These are phyloP conservation scores for Cucurbita ficifolia DNA, from an alignment of 306 rosid genomes.

Conservation along the genomic window DNA sequence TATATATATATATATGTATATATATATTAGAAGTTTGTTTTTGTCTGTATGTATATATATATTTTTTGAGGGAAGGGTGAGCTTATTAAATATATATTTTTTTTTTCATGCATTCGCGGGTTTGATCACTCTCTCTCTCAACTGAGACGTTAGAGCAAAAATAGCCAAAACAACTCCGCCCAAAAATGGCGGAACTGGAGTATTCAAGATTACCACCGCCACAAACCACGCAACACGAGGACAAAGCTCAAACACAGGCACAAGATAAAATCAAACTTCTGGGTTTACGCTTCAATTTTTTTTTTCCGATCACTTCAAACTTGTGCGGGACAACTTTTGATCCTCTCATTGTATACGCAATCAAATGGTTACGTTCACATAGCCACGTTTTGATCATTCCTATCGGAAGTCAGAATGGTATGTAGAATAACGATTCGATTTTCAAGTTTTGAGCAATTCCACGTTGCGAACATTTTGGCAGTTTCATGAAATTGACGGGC, in stretches of 20 bases:
- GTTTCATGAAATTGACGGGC: not conserved
- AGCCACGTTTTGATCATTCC: not conserved
- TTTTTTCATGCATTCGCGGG: not conserved
- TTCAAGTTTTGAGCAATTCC: not conserved
- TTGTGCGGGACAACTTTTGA: not conserved
- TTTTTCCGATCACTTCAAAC: not conserved
- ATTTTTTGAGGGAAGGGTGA: too few relatives aligned
- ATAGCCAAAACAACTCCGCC: conserved; percentile 1
- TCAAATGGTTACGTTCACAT: not conserved
- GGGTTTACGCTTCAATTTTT: not conserved
- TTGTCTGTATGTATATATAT: too few relatives aligned
- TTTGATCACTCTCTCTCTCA: not conserved
- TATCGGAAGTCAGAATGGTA: conserved; percentile 1
- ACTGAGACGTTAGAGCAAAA: not conserved
- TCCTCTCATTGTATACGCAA: not conserved
- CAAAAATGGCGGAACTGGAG: conserved; percentile 9
- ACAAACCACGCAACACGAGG: conserved; percentile 2
- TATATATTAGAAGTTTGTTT: too few relatives aligned
- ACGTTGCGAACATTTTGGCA: not conserved
- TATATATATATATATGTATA: too few relatives aligned
- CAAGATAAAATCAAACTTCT: not conserved
- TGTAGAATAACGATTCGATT: not conserved
- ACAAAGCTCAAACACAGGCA: not conserved
- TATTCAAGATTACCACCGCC: not conserved
- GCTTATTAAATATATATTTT: too few relatives aligned